These are phyloP conservation scores for Bothriochloa decipiens DNA, from an alignment of 176 grass and related monocot genomes.

Conservation along the genomic window DNA sequence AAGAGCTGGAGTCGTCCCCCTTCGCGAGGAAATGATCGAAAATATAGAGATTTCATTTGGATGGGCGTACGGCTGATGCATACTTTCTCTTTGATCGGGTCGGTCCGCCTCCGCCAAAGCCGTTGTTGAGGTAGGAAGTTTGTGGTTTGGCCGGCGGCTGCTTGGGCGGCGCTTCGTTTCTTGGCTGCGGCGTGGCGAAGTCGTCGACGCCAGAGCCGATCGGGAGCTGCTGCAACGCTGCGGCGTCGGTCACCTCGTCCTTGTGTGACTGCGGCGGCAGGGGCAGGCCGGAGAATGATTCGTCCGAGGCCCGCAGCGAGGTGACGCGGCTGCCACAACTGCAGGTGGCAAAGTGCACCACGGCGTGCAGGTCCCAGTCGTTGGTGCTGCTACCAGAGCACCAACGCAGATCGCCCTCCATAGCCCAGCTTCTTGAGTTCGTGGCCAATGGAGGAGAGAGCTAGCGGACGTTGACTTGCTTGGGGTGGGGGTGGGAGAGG, in stretches of 20 bases:
- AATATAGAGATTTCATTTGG: no score
- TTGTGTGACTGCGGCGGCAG: neutral
- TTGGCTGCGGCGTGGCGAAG: constrained; percentile 16
- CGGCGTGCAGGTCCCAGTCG: constrained; percentile 80
- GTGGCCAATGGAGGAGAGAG: neutral
- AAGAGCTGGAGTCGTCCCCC: no score
- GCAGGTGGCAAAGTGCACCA: constrained; percentile 54
- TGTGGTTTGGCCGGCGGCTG: neutral
- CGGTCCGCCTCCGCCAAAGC: no score
- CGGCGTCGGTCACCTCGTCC: neutral
- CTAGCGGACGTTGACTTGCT: constrained; percentile 64
- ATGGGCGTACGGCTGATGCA: neutral
- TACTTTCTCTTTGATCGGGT: constrained; percentile 66
- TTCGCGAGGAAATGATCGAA: no score
- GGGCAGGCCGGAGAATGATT: neutral
- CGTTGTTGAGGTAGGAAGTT: no score
- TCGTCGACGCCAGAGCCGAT: constrained; percentile 40
- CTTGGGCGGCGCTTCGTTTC: neutral
- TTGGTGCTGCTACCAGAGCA: constrained; percentile 44
- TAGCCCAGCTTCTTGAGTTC: neutral
- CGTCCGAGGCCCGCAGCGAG: neutral
- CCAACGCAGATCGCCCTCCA: neutral
- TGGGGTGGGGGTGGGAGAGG: neutral
- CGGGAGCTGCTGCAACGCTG: constrained; percentile 3
- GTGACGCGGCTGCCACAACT: neutral